Base-by-base conservation (phyloP, 2,329 filamentous ascomycete genomes). In the Domatiomyces catenatus region DNA sequence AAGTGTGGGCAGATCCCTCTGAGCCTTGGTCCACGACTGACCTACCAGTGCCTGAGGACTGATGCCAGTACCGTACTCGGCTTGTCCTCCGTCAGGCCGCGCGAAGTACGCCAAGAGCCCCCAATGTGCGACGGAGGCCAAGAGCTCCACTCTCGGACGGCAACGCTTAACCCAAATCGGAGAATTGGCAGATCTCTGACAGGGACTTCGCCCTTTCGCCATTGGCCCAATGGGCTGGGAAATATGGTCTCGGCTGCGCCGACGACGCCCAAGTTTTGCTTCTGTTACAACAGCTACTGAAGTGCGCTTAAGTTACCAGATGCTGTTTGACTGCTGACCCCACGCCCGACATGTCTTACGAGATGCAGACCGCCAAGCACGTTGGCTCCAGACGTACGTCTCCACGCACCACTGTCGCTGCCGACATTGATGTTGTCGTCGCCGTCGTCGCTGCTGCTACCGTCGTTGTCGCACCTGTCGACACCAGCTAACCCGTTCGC, bases 291-390 rank as follows among this genome's bases (percentile, higher is more conserved):
- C 28, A 36, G 3, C 8, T 10, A 2, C 28, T n/a, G n/a, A 12
- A 5, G 4, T 36, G 28, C 28, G 28, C 28, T 36, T 24, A 24
- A 24, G 22, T 24, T 24, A 24, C 22, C 22, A 24, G 22, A 24
- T 24, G 22, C 6, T 24, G 22, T 3, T 24, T 24, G 22, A 24
- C 22, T 24, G 22, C 22, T 24, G 22, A 24, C 22, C 22, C 22
- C 22, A 24, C 22, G 12, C 8, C 46, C 50, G 58, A 24, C 46
- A 70, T 70, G 68, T 64, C 65, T 18, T 61, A 69, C 57, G 61
- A 69, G 62, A 66, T 71, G 67, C 66, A 67, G 52, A 62, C 66
- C 52, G 63, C 69, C 57, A 68, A 54, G 8, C 54, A 58, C 12
- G 56, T 60, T 42, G 58, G 58, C 39, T 48, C 44, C 36, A 54